Evolutionary conservation across 2,329 filamentous ascomycete genomes (phyloP).

Genomic region (Akanthomyces uredinophilus): DNA sequence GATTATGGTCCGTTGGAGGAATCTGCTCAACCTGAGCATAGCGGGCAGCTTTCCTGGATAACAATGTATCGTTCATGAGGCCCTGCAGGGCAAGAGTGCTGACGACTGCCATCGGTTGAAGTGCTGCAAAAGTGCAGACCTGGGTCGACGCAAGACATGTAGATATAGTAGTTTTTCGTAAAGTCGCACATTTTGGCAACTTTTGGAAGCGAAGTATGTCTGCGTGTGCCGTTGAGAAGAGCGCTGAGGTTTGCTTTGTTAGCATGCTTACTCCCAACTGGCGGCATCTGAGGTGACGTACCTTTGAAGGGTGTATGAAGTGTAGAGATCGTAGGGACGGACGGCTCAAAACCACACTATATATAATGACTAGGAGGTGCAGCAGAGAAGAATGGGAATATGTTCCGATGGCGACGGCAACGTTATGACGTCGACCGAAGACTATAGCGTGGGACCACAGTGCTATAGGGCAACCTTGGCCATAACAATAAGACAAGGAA

Average conservation of each 20-base stretch:
- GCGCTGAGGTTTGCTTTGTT: not conserved
- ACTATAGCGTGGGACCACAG: not conserved
- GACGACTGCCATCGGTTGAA: constrained; percentile 59
- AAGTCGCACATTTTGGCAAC: constrained; percentile 52
- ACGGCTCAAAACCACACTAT: not conserved
- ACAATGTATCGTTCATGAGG: constrained; percentile 74
- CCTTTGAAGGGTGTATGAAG: not conserved
- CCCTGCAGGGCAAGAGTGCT: constrained; percentile 53
- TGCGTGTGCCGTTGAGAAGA: not conserved
- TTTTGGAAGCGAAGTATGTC: no score
- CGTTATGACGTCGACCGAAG: not conserved
- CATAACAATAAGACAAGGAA: constrained; percentile 4
- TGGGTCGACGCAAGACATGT: constrained; percentile 64
- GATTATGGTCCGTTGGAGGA: not conserved
- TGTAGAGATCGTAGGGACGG: not conserved
- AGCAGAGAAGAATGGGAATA: not conserved
- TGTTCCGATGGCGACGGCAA: not conserved
- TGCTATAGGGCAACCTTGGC: not conserved
- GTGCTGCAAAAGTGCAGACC: constrained; percentile 67
- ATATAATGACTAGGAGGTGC: not conserved
- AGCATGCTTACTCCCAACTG: not conserved
- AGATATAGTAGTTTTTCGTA: constrained; percentile 74
- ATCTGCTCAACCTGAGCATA: constrained; percentile 34
- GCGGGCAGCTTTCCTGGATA: constrained; percentile 54
- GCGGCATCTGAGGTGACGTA: not conserved